Conservation (phyloP, 2,329 filamentous ascomycete genomes). For the Rhynchosporium graminicola region DNA sequence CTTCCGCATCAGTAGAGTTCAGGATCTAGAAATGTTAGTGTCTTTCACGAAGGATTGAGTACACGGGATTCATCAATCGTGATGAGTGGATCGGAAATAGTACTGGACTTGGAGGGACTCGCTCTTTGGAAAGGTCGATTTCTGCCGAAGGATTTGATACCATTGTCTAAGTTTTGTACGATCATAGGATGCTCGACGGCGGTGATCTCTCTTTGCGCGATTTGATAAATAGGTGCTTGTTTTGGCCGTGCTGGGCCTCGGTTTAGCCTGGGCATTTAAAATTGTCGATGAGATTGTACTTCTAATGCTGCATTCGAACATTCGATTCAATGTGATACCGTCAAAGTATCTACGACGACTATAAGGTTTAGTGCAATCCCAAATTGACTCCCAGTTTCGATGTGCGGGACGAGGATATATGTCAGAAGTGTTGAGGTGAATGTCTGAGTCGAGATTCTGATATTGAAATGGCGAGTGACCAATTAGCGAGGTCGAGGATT, state of each 20-base stretch:
- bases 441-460: not conserved
- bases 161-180: conserved; percentile 64
- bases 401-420: not conserved
- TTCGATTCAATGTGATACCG: not conserved
- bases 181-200: conserved; percentile 69
- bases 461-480: not conserved
- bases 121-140: conserved; percentile 37
- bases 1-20: conserved; percentile 47
- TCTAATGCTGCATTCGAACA: not conserved
- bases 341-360: too few relatives aligned
- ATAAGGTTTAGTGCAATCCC: not conserved
- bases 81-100: not conserved
- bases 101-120: conserved; percentile 20
- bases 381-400: not conserved
- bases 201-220: conserved; percentile 56
- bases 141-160: conserved; percentile 59
- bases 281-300: not conserved
- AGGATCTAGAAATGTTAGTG: conserved; percentile 44
- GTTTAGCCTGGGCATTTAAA: conserved; percentile 10
- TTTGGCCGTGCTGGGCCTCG: conserved; percentile 12
- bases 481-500: not conserved
- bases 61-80: conserved; percentile 25
- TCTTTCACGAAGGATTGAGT: conserved; percentile 7
- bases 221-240: conserved; percentile 47
- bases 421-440: not conserved